These are phyloP conservation scores for Claviceps sp. DNA, from an alignment of 2,329 filamentous ascomycete genomes.

Conservation along the genomic window DNA sequence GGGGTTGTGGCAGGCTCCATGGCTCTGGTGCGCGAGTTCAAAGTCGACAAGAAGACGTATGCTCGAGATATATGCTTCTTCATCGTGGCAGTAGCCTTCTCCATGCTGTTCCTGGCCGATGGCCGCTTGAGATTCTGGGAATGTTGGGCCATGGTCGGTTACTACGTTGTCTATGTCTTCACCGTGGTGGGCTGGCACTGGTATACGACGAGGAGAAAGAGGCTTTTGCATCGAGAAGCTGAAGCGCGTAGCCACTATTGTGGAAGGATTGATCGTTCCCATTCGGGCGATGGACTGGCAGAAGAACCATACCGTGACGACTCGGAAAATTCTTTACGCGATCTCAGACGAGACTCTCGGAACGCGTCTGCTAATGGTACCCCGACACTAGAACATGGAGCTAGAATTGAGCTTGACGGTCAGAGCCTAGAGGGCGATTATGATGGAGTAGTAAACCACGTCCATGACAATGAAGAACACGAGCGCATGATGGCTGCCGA, in stretches of 20 bases:
- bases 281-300: constrained; percentile 37
- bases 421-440: constrained; percentile 20
- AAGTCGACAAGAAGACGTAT: constrained; percentile 79
- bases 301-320: constrained; percentile 51
- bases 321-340: constrained; percentile 22
- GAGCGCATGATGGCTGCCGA: constrained; percentile 62
- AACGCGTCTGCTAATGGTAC: constrained; percentile 21
- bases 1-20: constrained; percentile 94
- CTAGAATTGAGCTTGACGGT: constrained; percentile 33
- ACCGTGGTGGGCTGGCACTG: constrained; percentile 90
- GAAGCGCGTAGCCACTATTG: constrained; percentile 64
- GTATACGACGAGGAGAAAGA: constrained; percentile 52
- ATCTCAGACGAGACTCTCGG: constrained; percentile 7
- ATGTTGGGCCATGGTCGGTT: constrained; percentile 76
- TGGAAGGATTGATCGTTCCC: constrained; percentile 33
- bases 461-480: constrained; percentile 34
- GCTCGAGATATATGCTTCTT: constrained; percentile 89
- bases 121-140: constrained; percentile 80
- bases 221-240: constrained; percentile 50
- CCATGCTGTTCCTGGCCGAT: constrained; percentile 76
- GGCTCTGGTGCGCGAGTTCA: constrained; percentile 91
- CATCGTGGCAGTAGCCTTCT: constrained; percentile 72
- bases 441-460: constrained; percentile 26
- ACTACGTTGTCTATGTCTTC: constrained; percentile 80
- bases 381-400: constrained; percentile 29